These are phyloP conservation scores for Pleurotus eryngii DNA, from an alignment of 768 basidiomycete species.

Conservation along the genomic window DNA sequence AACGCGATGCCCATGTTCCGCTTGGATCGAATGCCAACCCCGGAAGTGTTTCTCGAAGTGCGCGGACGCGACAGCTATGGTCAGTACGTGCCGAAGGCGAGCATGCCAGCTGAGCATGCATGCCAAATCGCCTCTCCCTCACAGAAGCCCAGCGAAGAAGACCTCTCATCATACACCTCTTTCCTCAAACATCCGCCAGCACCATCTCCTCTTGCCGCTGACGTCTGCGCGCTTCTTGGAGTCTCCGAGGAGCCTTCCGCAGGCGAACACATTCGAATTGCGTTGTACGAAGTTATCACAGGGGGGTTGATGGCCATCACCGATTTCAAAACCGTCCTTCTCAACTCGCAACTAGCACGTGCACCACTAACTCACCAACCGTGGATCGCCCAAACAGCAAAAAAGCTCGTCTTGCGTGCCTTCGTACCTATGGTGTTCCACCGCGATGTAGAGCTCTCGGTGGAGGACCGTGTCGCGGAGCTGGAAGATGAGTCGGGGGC, in stretches of 20 bases:
- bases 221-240: neutral
- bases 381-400: neutral
- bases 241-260: neutral
- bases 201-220: too few relatives aligned
- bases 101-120: constrained; percentile 13
- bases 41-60: constrained; percentile 10
- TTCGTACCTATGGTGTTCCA: neutral
- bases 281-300: constrained; percentile 15
- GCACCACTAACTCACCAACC: neutral
- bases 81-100: constrained; percentile 2
- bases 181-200: neutral
- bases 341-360: constrained; percentile 7
- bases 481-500: neutral
- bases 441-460: neutral
- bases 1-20: constrained; percentile 6
- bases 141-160: neutral
- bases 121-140: constrained; percentile 16
- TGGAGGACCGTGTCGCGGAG: neutral
- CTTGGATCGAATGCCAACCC: constrained; percentile 13
- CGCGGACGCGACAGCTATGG: constrained; percentile 18
- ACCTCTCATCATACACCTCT: constrained; percentile 9
- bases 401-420: neutral
- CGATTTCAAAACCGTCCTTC: constrained; percentile 1
- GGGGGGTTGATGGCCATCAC: constrained; percentile 6
- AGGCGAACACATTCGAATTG: constrained; percentile 11